A percentile compares a stretch with the other conserved stretches of the same genome.
Conservation (phyloP, 768 basidiomycete species). For the Boletus tomentosulus region DNA sequence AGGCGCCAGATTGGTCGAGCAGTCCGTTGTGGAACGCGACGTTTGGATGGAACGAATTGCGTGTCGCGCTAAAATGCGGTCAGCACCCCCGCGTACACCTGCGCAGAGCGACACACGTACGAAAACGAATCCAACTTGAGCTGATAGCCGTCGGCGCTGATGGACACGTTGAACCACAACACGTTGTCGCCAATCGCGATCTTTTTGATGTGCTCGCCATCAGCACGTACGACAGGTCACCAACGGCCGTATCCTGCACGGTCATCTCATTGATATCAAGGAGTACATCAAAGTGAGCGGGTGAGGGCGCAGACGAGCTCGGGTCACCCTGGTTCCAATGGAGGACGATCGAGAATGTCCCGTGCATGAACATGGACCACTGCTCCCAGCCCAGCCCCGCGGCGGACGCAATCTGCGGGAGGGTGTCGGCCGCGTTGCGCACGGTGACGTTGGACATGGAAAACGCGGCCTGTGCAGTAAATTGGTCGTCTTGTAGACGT, state of each 20-base stretch:
- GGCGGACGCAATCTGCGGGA: slow-evolving; percentile 10
- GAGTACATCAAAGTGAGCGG: slow-evolving; percentile 9
- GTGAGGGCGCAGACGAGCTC: not conserved
- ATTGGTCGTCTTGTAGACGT: slow-evolving; percentile 7
- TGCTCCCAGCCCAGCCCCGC: slow-evolving; percentile 9
- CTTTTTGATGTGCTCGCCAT: slow-evolving; percentile 1
- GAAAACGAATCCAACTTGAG: slow-evolving; percentile 8
- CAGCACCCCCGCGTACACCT: not conserved
- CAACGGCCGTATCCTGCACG: not conserved
- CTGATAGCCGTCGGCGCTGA: slow-evolving; percentile 4
- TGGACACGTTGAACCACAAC: slow-evolving; percentile 14
- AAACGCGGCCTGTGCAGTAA: slow-evolving; percentile 12
- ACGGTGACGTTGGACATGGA: slow-evolving; percentile 12
- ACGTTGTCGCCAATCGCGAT: slow-evolving; percentile 7
- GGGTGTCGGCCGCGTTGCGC: slow-evolving; percentile 11
- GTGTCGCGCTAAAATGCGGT: slow-evolving; percentile 2
- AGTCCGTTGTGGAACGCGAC: slow-evolving; percentile 11
- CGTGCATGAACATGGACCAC: slow-evolving; percentile 13
- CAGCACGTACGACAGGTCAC: slow-evolving; percentile 1
- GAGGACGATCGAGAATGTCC: slow-evolving; percentile 9
- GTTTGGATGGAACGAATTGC: slow-evolving; percentile 12
- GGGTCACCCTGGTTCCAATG: slow-evolving; percentile 13
- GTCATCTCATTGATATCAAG: slow-evolving; percentile 5
- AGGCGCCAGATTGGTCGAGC: slow-evolving; percentile 4
- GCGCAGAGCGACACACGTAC: slow-evolving; percentile 1